Evolutionary conservation across 768 basidiomycete genomes (phyloP), one percentile per base, ranked within the genome.

Genomic region (Scleroderma citrinum): DNA sequence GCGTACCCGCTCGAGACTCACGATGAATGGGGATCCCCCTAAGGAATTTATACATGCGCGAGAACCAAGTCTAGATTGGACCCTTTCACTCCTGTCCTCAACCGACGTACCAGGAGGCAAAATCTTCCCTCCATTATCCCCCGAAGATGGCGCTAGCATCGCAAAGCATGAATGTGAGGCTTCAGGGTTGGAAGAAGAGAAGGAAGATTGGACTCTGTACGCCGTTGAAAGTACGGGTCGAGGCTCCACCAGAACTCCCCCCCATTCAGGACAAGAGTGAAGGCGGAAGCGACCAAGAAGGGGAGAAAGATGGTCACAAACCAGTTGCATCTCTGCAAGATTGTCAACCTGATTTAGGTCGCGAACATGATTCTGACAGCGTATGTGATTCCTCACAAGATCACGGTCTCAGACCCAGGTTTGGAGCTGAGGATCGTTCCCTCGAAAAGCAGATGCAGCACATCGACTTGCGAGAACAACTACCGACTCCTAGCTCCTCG

Each of bases 141-240:
- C 39, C 17, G 38, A 49, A 31, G 0, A 50, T 50, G 31, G 51
- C 50, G 8, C 23, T 14, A 21, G 14, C 42, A 41, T 46, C 47
- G 6, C 10, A 26, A 17, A 52, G 48, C 1, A 32, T 26, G 4
- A 32, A 53, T n/a, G 14, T 44, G 1, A 44, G 12, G 12, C 52
- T 30, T 3, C 7, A 0, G 41, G 17, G 10, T 7, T 50, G 49
- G 59, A 57, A n/a, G 56, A 44, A 11, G 41, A 45, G 2, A 34
- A 36, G 20, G 66, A 66, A 6, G 64, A 66, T 24, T 66, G 64
- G 64, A 66, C 64, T 66, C 7, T 66, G 61, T 5, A 68, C 65
- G 66, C 62, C 64, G 16, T 55, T 67, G 51, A 59, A 64, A 26
- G 32, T 24, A 13, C 52, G 39, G 0, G 50, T 39, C 21, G 51